Conservation (phyloP, 2,329 filamentous ascomycete genomes). For the Domatiomyces globalis region DNA sequence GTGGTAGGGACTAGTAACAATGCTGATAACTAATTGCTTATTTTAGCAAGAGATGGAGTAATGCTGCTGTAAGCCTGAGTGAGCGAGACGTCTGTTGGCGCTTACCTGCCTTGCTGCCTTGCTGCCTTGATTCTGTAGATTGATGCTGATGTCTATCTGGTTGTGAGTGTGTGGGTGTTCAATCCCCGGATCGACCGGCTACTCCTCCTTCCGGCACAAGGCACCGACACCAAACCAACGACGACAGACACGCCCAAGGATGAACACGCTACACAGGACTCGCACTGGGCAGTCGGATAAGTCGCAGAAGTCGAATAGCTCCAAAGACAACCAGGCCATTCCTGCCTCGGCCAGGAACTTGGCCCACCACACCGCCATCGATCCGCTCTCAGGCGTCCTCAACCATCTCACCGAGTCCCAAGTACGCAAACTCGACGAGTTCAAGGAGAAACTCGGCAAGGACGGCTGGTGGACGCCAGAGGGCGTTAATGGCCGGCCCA, state of each 20-base stretch:
- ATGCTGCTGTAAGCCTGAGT: no score
- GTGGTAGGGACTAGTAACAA: no score
- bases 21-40: no score
- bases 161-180: no score
- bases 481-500: constrained; percentile 24
- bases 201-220: no score
- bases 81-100: no score
- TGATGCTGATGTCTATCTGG: no score
- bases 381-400: constrained; percentile 48
- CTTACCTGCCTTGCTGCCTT: no score
- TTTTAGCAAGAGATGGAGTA: no score
- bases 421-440: constrained; percentile 50
- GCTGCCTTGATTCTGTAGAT: no score
- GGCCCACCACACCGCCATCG: constrained; percentile 15
- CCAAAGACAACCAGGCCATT: not conserved
- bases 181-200: no score
- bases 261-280: constrained; percentile 21
- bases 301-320: constrained; percentile 9
- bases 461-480: constrained; percentile 39
- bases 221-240: no score
- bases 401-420: constrained; percentile 61
- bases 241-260: constrained; percentile 16
- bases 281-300: constrained; percentile 16
- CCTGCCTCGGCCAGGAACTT: constrained; percentile 2
- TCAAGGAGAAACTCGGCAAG: constrained; percentile 55